Percentiles rank a stretch among this genome's conserved stretches.
Evolutionary conservation across 768 basidiomycete species (phyloP).

Genomic region (Trametes cinnabarina): DNA sequence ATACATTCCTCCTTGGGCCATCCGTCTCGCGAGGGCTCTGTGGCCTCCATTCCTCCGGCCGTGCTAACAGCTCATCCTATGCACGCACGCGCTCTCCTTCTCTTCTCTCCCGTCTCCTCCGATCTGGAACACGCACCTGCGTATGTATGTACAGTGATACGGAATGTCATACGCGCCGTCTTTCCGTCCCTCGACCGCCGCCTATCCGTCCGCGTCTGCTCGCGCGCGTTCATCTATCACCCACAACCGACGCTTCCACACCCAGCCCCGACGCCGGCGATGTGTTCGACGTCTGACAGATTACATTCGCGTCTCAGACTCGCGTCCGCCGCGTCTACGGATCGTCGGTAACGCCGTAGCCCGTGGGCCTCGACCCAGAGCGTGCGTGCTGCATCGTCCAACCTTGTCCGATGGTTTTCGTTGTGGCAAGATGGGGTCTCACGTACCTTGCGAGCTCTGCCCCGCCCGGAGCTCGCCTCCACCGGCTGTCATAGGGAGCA

Average conservation of each 20-base stretch:
- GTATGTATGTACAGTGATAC: too few relatives aligned
- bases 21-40: background rate
- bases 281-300: background rate
- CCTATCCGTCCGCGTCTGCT: background rate
- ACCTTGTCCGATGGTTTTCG: too few relatives aligned
- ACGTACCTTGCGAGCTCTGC: too few relatives aligned
- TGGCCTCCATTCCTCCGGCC: background rate
- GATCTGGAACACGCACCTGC: background rate
- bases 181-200: background rate
- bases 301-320: conserved; percentile 4
- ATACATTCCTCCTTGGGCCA: conserved; percentile 2
- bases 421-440: too few relatives aligned
- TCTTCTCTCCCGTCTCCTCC: background rate
- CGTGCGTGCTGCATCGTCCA: too few relatives aligned
- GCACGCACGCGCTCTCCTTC: background rate
- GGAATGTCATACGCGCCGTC: too few relatives aligned
- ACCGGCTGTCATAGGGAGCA: background rate
- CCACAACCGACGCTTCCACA: conserved; percentile 8
- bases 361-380: too few relatives aligned
- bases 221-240: conserved; percentile 9
- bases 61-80: too few relatives aligned
- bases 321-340: too few relatives aligned
- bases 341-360: too few relatives aligned
- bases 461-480: background rate
- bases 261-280: background rate